Base-by-base conservation (phyloP, 768 basidiomycete genomes). In the Termitomyces sp. region DNA sequence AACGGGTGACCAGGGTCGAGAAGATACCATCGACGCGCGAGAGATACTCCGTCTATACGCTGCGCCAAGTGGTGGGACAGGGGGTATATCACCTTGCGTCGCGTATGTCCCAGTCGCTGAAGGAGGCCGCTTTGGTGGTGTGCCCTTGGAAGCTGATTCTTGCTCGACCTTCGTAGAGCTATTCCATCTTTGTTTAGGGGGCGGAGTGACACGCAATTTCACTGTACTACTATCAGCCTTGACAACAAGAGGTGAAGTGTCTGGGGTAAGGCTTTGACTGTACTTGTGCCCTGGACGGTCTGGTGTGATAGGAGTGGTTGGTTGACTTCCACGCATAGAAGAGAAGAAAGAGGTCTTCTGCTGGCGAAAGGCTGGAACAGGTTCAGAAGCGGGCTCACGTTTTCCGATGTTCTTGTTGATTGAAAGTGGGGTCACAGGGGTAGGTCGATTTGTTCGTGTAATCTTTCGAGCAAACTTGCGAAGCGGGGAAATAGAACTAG, bases 401-500 rank as follows among this genome's bases (percentile, higher is more conserved):
- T 57, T 63, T 59, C 63, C 45, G 56, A 69, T 74, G 34, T 62
- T 66, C 69, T 81, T 81, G 62, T 77, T 69, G 69, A 78, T 74
- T 39, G 77, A 69, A 52, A 83, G 69, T 28, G 82, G 79, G 16
- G 80, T 81, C 33, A 78, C 69, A 70, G 54, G 68, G 72, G 68
- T 75, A 70, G 65, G 55, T 42, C 72, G 70, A 47, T 65, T 68
- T 5, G 69, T 69, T 39, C 83, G 81, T 34, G 85, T 84, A 31
- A 93, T 72, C 69, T 75, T 92, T 56, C 83, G 80, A 1, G 91
- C 91, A 65, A 93, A 77, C 69, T 85, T 91, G 48, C 87, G 81
- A 59, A 93, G 81, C 0, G 91, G 92, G 7, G 91, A 92, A 57
- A 92, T 88, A 0, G 90, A 89, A 57, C 86, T 75, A 2, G 89